phyloP scores from a whole-genome alignment of 768 basidiomycete species.

The Dioszegia aurantiaca region DNA sequence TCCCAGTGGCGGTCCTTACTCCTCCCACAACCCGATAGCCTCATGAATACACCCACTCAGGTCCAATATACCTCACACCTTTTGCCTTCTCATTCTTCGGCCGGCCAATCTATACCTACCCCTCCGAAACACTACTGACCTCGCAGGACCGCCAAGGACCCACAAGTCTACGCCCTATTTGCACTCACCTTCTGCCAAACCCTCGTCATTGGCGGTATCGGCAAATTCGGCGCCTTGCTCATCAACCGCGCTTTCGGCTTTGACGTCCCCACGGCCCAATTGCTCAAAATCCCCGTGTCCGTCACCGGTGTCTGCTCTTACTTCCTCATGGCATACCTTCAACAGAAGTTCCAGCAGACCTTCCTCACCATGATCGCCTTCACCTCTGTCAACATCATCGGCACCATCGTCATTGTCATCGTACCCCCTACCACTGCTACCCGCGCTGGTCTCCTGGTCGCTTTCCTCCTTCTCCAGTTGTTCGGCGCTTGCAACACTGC shows the following conservation, averaged over 20 bases:
- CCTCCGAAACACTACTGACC: too few species aligned
- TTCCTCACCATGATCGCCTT: constrained; percentile 57
- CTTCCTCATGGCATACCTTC: constrained; percentile 17
- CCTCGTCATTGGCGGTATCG: constrained; percentile 29
- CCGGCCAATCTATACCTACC: constrained; percentile 57
- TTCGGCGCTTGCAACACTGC: constrained; percentile 20
- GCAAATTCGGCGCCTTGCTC: constrained; percentile 27
- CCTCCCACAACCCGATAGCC: too few species aligned
- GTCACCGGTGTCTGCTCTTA: constrained; percentile 17
- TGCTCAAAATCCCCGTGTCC: constrained; percentile 23
- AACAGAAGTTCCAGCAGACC: constrained; percentile 52
- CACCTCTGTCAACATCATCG: constrained; percentile 58
- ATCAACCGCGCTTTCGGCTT: constrained; percentile 37
- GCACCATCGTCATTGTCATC: constrained; percentile 58
- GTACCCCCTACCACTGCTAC: constrained; percentile 55
- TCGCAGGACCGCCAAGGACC: constrained; percentile 55
- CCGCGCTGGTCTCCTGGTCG: constrained; percentile 57
- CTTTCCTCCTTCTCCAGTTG: constrained; percentile 55
- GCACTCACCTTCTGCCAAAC: constrained; percentile 53
- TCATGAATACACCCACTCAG: too few species aligned
- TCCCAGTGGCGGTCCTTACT: too few species aligned
- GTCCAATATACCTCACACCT: too few species aligned
- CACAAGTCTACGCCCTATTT: constrained; percentile 31
- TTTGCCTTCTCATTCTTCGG: too few species aligned
- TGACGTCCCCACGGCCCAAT: constrained; percentile 50